Evolutionary conservation across 2,329 filamentous ascomycete genomes (phyloP).

Genomic region (Aspergillus hortae): DNA sequence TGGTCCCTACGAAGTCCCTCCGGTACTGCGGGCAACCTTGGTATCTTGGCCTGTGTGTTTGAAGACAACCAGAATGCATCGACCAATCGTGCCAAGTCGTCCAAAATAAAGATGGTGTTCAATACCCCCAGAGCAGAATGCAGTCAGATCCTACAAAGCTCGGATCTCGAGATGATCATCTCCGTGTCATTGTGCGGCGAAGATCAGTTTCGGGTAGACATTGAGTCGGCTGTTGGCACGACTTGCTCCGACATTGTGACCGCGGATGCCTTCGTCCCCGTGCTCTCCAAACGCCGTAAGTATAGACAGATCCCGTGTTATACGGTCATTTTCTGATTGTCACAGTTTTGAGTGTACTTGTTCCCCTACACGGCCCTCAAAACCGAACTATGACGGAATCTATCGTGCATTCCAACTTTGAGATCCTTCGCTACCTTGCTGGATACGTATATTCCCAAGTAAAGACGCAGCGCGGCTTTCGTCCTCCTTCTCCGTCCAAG

Average conservation of each 20-base stretch:
- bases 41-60: constrained; percentile 47
- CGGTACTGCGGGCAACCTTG: constrained; percentile 55
- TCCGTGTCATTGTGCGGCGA: constrained; percentile 69
- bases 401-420: constrained; percentile 73
- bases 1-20: constrained; percentile 75
- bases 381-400: constrained; percentile 51
- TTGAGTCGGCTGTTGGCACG: constrained; percentile 65
- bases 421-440: constrained; percentile 67
- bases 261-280: constrained; percentile 68
- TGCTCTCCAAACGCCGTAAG: constrained; percentile 70
- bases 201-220: constrained; percentile 54
- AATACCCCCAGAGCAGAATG: constrained; percentile 30
- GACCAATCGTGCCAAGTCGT: constrained; percentile 49
- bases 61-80: constrained; percentile 40
- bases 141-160: constrained; percentile 27
- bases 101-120: constrained; percentile 36
- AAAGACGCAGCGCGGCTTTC: constrained; percentile 58
- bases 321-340: constrained; percentile 8
- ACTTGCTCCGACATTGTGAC: constrained; percentile 72
- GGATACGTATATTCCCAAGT: constrained; percentile 62
- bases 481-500: constrained; percentile 85
- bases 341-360: constrained; percentile 68
- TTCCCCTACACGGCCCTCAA: constrained; percentile 63
- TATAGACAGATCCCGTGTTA: constrained; percentile 12
- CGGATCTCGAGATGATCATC: constrained; percentile 48